Percentiles rank a stretch among this genome's conserved stretches.
Evolutionary conservation across 805 yeast genomes (phyloP).

Genomic region (Cyberlindnera mississippiensis): DNA sequence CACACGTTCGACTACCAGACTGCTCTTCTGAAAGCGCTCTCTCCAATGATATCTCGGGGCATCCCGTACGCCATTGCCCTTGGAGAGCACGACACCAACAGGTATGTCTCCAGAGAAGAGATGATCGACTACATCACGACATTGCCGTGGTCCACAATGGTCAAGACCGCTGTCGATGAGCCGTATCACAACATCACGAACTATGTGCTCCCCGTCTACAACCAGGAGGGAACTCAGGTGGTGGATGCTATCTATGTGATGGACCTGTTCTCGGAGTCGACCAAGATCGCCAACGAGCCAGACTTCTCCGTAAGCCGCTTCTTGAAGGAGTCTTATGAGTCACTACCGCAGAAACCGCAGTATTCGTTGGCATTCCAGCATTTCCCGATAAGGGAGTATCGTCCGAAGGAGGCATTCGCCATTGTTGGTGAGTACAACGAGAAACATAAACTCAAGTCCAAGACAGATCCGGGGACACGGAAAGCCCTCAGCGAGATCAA

Average conservation of each 20-base stretch:
- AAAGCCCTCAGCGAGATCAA: conserved; percentile 40
- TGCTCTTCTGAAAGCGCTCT: conserved; percentile 52
- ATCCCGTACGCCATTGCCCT: conserved; percentile 59
- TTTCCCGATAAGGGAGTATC: conserved; percentile 60
- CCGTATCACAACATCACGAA: conserved; percentile 43
- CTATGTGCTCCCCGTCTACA: conserved; percentile 40
- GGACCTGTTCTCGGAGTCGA: conserved; percentile 48
- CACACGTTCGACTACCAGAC: conserved; percentile 58
- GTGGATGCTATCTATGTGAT: conserved; percentile 45
- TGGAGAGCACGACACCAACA: conserved; percentile 62
- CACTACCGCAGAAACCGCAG: conserved; percentile 25
- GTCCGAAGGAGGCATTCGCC: conserved; percentile 35
- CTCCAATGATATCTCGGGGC: conserved; percentile 46
- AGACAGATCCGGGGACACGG: conserved; percentile 37
- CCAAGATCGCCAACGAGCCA: not conserved
- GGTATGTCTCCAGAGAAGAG: conserved; percentile 39
- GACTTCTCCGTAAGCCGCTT: conserved; percentile 27
- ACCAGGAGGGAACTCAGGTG: conserved; percentile 20
- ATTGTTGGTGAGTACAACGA: conserved; percentile 36
- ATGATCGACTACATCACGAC: conserved; percentile 40
- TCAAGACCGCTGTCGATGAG: conserved; percentile 12
- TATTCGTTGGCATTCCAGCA: conserved; percentile 63
- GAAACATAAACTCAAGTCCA: conserved; percentile 35
- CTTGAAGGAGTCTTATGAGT: conserved; percentile 28
- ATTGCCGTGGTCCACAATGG: conserved; percentile 47